These are phyloP conservation scores for Peronospora belbahrii DNA, from an alignment of 352 stramenopile species.

Conservation along the genomic window DNA sequence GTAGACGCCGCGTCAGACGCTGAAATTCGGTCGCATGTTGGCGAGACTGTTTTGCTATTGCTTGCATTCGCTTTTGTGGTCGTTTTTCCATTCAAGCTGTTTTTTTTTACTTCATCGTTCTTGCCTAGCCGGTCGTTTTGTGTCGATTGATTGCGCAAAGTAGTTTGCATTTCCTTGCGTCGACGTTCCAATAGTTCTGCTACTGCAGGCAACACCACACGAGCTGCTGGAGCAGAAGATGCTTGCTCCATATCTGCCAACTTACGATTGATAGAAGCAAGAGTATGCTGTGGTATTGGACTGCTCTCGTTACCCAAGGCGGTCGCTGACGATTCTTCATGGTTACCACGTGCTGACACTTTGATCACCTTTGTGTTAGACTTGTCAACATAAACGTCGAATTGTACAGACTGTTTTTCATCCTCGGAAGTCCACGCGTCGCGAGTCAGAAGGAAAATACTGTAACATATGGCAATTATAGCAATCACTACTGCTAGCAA, in stretches of 20 bases:
- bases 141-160: background rate
- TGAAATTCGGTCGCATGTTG: background rate
- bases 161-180: conserved; percentile 10
- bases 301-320: background rate
- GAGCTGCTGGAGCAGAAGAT: conserved; percentile 11
- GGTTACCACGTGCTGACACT: background rate
- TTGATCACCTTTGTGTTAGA: background rate
- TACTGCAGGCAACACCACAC: conserved; percentile 17
- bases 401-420: background rate
- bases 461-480: conserved; percentile 6
- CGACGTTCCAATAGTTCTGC: conserved; percentile 17
- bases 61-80: background rate
- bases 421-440: conserved; percentile 10
- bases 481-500: conserved; percentile 7
- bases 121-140: background rate
- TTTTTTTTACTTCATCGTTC: background rate
- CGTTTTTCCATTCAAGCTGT: background rate
- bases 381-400: background rate
- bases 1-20: background rate
- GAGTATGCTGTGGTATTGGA: background rate
- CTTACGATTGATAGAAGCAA: conserved; percentile 2
- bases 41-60: background rate
- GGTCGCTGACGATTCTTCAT: background rate
- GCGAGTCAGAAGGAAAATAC: background rate
- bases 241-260: conserved; percentile 18